Percentiles rank a stretch among this genome's conserved stretches.
phyloP scores from a whole-genome alignment of 2,329 filamentous ascomycete genomes.

The Rhynchosporium agropyri region DNA sequence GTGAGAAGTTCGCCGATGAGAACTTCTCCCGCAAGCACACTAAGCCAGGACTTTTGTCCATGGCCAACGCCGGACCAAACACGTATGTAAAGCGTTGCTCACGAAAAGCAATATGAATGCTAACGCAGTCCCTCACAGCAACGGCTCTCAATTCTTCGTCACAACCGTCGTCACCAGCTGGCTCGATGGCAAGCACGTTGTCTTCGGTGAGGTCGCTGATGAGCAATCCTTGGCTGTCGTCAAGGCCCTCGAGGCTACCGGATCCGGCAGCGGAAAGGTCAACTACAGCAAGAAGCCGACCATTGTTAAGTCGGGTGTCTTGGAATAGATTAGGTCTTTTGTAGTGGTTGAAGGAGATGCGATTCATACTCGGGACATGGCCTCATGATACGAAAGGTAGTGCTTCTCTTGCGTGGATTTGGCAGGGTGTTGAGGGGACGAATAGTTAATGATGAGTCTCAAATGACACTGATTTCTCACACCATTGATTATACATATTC shows the following conservation, averaged over 20 bases:
- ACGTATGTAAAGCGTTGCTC: constrained; percentile 70
- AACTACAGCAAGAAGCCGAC: constrained; percentile 60
- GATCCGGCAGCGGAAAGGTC: constrained; percentile 57
- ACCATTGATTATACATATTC: constrained; percentile 8
- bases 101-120: constrained; percentile 59
- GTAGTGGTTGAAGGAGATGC: constrained; percentile 14
- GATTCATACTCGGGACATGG: constrained; percentile 20
- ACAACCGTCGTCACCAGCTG: constrained; percentile 91
- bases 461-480: constrained; percentile 31
- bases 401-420: constrained; percentile 22
- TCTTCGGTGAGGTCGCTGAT: constrained; percentile 73
- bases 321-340: constrained; percentile 44
- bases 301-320: constrained; percentile 57
- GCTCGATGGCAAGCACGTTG: constrained; percentile 81
- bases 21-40: constrained; percentile 81
- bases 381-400: constrained; percentile 15
- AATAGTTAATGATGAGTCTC: constrained; percentile 35
- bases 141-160: constrained; percentile 98
- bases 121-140: constrained; percentile 63
- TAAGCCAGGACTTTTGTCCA: constrained; percentile 80
- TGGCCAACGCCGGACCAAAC: constrained; percentile 95
- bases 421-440: constrained; percentile 26
- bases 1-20: constrained; percentile 92
- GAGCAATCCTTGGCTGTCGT: constrained; percentile 52
- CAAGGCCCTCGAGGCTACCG: constrained; percentile 63